phyloP scores from a whole-genome alignment of 2,329 filamentous ascomycete species.

The Paecilomyces fulvus region DNA sequence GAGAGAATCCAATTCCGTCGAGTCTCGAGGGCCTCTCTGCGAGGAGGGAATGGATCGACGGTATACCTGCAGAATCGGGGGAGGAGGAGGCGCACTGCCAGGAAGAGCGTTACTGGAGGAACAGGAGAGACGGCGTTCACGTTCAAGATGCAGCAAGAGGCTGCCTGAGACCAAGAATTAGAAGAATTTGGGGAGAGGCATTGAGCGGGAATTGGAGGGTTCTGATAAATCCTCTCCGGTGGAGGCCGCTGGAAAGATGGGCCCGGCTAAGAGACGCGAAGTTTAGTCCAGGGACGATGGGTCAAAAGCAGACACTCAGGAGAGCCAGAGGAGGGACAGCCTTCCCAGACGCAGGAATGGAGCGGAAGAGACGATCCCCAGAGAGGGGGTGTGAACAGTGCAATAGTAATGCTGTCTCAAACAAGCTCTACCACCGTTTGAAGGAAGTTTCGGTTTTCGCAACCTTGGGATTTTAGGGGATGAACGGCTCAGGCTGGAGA shows the following conservation, averaged over 20 bases:
- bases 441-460: not conserved
- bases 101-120: not conserved
- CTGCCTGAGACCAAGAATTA: not conserved
- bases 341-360: not conserved
- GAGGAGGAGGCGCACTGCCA: not conserved
- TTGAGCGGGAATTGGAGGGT: not conserved
- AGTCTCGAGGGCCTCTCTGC: not conserved
- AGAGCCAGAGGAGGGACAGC: not conserved
- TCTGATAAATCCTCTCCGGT: not conserved
- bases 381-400: not conserved
- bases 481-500: not conserved
- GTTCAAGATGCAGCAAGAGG: not conserved
- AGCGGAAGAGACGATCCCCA: not conserved
- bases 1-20: not conserved
- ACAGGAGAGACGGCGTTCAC: not conserved
- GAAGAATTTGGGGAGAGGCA: not conserved
- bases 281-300: not conserved
- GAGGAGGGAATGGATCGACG: conserved; percentile 9
- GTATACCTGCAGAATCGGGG: not conserved
- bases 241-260: not conserved
- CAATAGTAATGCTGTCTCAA: not conserved
- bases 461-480: not conserved
- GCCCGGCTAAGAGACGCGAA: not conserved
- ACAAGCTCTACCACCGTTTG: not conserved
- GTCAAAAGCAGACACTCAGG: not conserved